Evolutionary conservation across 2,329 filamentous ascomycete genomes (phyloP), one percentile per base, ranked within the genome.

Genomic region (Penicillium sp.): DNA sequence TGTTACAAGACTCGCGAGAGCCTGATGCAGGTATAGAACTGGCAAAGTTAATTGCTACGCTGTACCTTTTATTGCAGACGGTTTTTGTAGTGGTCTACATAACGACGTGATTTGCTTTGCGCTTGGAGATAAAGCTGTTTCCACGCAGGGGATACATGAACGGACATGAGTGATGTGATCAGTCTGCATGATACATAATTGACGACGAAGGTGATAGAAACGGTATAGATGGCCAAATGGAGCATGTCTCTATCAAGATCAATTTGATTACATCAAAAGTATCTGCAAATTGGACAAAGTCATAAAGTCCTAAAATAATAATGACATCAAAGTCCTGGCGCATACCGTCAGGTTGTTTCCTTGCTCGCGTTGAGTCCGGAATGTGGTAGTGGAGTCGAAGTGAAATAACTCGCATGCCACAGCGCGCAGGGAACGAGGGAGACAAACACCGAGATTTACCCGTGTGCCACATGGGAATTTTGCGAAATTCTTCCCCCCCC

Each of bases 21-120:
- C 72, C 81, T 12, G 82, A 82, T 2, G 79, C 81, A 8, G 61
- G 78, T 6, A 67, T 82, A 61, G 79, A 80, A 0, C 79, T 80
- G 75, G 74, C 71, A 12, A 81, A 82, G 55, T 72, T 70, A 0
- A 58, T 76, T 43, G 69, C 73, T 5, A 71, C 74, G 0, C 46
- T 83, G 78, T 74, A 0, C 72, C 70, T 4, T 59, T 85, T 31
- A 70, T 81, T 4, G 18, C 3, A 21, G 18, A 21, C 18, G 18
- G 18, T 21, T 21, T 3, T 21, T 21, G 18, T 3, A 21, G 18
- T 2, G 2, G 18, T 21, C 18, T 21, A 21, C 18, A 3, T 21
- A 21, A 21, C 18, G 18, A 3, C 18, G 18, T 21, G 3, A 21
- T 21, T 0, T 38, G 54, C 16, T 44, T 76, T 53, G 71, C 64